Percentiles rank a stretch among this genome's conserved stretches.
These are phyloP conservation scores for Kondoa subrosea DNA, from an alignment of 768 basidiomycete genomes.

Conservation along the genomic window DNA sequence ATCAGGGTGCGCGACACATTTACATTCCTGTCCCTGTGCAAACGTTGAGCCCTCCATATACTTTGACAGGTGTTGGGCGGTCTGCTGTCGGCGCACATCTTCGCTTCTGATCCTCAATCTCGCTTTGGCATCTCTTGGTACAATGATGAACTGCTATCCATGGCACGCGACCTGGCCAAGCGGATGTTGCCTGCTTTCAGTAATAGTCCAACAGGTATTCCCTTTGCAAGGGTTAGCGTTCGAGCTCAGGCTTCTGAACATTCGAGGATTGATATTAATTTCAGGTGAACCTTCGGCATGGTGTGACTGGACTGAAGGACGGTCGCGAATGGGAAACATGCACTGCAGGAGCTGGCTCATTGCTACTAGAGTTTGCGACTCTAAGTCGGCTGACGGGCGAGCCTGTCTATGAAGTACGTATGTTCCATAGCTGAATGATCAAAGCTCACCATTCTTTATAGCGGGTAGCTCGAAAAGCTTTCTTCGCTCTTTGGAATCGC, in stretches of 20 bases:
- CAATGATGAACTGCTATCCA: conserved; percentile 47
- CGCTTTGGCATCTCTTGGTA: conserved; percentile 47
- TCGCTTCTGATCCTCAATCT: conserved; percentile 26
- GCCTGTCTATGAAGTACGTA: conserved; percentile 52
- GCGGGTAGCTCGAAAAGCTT: conserved; percentile 70
- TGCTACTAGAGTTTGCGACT: conserved; percentile 87
- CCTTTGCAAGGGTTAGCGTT: conserved; percentile 59
- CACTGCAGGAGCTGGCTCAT: conserved; percentile 77
- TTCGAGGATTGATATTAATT: background rate
- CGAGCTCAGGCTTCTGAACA: conserved; percentile 12
- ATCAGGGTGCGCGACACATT: no score
- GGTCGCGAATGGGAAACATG: conserved; percentile 47
- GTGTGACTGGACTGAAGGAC: conserved; percentile 46
- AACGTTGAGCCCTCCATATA: no score
- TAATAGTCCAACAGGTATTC: conserved; percentile 72
- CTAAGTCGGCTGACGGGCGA: conserved; percentile 81
- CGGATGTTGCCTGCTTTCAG: conserved; percentile 73
- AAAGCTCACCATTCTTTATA: conserved; percentile 4
- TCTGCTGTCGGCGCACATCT: conserved; percentile 66
- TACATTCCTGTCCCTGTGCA: no score
- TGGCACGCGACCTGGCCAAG: conserved; percentile 74
- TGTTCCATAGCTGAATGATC: background rate
- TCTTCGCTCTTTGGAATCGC: conserved; percentile 85
- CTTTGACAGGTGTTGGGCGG: conserved; percentile 80
- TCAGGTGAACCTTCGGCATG: conserved; percentile 68